Base-by-base conservation (phyloP, 1,284 basidiomycete species). In the Leccinum griseonigrum region DNA sequence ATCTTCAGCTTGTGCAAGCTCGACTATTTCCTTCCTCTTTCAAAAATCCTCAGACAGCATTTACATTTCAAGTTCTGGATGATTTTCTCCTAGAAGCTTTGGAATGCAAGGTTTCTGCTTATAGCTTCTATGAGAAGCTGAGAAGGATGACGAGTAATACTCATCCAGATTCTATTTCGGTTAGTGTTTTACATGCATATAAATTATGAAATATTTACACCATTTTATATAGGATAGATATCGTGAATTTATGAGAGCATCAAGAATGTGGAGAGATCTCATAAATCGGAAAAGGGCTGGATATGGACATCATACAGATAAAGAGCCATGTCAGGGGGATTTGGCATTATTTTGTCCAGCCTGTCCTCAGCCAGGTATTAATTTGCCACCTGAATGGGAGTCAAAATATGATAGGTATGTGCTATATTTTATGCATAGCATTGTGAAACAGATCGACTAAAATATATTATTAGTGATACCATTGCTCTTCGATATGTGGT, bases 51-150 rank as follows among this genome's bases (percentile, higher is more conserved):
- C 54, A 67, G 46, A 73, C 74, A 0, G 71, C 57, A 0, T 76
- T 77, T 53, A 75, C 70, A 3, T 76, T 73, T 43, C 11, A 55
- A 0, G 58, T 74, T 0, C 62, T 76, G 14, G 59, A 71, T 11
- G 38, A 71, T 14, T 74, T 74, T 34, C 66, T 72, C 10, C 52
- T 64, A n/a, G 69, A 71, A 11, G 58, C 56, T 8, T 60, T 69
- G 2, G 60, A 68, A 14, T 70, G 69, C 32, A 74, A 76, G 56
- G 73, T 67, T 28, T 69, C 71, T 26, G 66, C 69, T 3, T 68
- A 68, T 54, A 69, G 72, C 56, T 74, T 70, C 58, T 66, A 69
- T 32, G 18, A 58, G 3, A 68, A 68, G 13, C 60, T 76, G 3
- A 46, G 54, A 40, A 60, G 62, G 13, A 26, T 51, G 11, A 29